Conservation (phyloP, 2,329 filamentous ascomycete species). For the Penicillium glabrum region DNA sequence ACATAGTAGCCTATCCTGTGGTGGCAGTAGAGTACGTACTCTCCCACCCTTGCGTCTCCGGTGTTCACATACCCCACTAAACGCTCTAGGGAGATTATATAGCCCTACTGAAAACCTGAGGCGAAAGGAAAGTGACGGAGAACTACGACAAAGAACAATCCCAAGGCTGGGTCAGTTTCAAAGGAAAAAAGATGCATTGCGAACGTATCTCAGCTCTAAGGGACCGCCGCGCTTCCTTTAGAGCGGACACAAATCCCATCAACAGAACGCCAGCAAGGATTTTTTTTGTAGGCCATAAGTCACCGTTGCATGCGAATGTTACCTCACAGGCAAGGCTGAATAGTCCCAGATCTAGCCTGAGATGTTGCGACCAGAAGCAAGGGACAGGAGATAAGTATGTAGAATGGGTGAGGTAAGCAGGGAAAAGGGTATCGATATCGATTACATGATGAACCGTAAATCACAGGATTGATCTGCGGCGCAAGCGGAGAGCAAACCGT, state of each 20-base stretch:
- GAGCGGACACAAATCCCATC: slow-evolving; percentile 12
- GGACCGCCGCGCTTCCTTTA: slow-evolving; percentile 20
- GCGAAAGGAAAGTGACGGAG: neutral
- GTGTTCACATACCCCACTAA: neutral
- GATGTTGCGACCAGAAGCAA: slow-evolving; percentile 22
- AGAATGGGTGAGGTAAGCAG: slow-evolving; percentile 5
- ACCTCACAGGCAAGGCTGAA: slow-evolving; percentile 10
- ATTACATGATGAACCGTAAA: slow-evolving; percentile 17
- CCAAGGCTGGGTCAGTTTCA: neutral
- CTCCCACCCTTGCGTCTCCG: neutral
- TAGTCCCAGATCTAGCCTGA: slow-evolving; percentile 8
- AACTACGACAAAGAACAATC: neutral
- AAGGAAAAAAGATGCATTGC: slow-evolving; percentile 13
- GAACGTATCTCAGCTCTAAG: slow-evolving; percentile 17
- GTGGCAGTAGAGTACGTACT: neutral
- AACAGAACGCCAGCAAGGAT: slow-evolving; percentile 17
- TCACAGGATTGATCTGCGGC: slow-evolving; percentile 10
- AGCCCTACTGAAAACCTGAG: neutral
- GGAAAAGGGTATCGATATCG: slow-evolving; percentile 32
- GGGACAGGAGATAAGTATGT: slow-evolving; percentile 9
- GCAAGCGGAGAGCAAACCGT: slow-evolving; percentile 15
- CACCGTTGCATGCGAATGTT: slow-evolving; percentile 13
- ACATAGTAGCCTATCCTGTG: neutral
- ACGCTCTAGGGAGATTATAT: neutral
- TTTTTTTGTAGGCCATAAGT: slow-evolving; percentile 10